Base-by-base conservation (phyloP, 2,329 filamentous ascomycete species). In the Daldinia sp. region DNA sequence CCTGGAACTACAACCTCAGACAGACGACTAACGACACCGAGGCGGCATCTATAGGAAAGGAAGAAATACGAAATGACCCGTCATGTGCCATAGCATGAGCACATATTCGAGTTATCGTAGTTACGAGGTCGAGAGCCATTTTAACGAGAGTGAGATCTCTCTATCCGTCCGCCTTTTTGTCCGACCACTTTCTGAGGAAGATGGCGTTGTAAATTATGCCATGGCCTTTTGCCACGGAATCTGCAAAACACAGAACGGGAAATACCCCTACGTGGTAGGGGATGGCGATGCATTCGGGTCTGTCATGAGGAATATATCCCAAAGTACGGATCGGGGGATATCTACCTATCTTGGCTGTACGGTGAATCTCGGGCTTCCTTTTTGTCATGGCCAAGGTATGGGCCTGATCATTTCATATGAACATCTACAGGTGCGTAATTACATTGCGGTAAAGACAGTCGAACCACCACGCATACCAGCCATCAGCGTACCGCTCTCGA, bases 71-170 rank as follows among this genome's bases (percentile, higher is more conserved):
- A 65, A 48, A 48, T 66, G 59, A 68, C 37, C 56, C 53, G 51
- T 68, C 65, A 65, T 15, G 61, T 68, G 15, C 19, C 29, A 68
- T 63, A 56, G 27, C 65, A 65, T 64, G 49, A 65, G 55, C 50
- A 53, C 32, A 55, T 60, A 52, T 61, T 45, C 48, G 51, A 19
- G 15, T 32, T 56, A 15, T 27, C n/a, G 13, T 19, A 53, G 15
- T 45, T n/a, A 17, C 19, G n/a, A 59, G 8, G 32, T 17, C 23
- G 30, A 37, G 17, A 30, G 27, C 35, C 21, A 29, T 17, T 10
- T 35, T 41, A 51, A 45, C 15, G 37, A 55, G 45, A 34, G 32
- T 3, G 15, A 52, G 21, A 8, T 34, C 29, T 56, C 41, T n/a
- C 47, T 52, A 55, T 35, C 30, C 41, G 48, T 43, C 41, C 29